phyloP scores from a whole-genome alignment of 306 rosid genomes.

The Inga laurina region DNA sequence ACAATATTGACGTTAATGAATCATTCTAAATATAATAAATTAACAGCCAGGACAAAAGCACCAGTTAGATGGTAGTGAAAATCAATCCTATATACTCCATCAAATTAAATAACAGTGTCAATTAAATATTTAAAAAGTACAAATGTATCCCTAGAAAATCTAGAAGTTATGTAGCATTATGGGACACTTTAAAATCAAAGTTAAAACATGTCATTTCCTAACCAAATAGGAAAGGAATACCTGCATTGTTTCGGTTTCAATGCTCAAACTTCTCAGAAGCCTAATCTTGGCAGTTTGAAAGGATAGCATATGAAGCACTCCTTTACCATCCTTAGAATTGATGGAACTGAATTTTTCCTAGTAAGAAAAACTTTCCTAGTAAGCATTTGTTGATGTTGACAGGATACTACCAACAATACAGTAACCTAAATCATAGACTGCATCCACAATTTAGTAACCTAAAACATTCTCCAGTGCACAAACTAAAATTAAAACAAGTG shows the following conservation, averaged over 20 bases:
- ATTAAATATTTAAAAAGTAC: neutral
- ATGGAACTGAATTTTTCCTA: too few species aligned
- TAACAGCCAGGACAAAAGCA: conserved; percentile 7
- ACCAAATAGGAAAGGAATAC: conserved; percentile 31
- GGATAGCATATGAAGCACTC: conserved; percentile 61
- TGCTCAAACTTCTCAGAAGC: conserved; percentile 74
- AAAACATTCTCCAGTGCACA: neutral
- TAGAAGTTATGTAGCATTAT: neutral
- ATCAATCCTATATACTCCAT: neutral
- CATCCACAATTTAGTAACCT: neutral
- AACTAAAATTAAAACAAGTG: neutral
- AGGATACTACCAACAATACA: neutral
- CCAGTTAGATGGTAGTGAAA: conserved; percentile 9
- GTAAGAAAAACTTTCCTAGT: neutral
- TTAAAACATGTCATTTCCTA: neutral
- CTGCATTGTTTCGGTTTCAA: conserved; percentile 82
- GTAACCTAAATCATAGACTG: neutral
- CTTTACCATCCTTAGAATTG: conserved; percentile 60
- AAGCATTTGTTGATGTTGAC: neutral
- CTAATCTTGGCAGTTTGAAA: conserved; percentile 70
- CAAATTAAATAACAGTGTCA: neutral
- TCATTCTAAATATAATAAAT: conserved; percentile 9
- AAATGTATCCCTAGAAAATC: neutral
- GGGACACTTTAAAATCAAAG: neutral
- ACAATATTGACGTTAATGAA: neutral